Conservation (phyloP, 306 rosid genomes). For the Trichosanthes cucumerina region DNA sequence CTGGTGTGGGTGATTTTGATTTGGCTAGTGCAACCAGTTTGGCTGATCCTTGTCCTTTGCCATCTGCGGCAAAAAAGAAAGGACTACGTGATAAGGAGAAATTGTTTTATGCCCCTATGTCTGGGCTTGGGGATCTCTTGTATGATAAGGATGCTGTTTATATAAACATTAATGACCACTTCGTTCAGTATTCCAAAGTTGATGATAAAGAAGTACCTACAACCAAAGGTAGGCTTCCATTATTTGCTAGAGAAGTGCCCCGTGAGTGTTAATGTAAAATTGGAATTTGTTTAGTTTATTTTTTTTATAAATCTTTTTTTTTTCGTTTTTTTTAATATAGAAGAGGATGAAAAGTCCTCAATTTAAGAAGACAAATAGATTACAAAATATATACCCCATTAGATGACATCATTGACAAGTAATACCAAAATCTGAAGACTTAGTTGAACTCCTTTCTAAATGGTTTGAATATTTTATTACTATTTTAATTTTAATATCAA, state of each 20-base stretch:
- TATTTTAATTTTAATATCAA: background rate
- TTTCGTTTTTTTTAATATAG: too few species aligned
- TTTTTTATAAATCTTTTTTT: background rate
- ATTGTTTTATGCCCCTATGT: conserved; percentile 90
- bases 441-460: background rate
- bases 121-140: conserved; percentile 90
- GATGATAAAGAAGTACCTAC: conserved; percentile 42
- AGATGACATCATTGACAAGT: background rate
- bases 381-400: background rate
- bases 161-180: conserved; percentile 76
- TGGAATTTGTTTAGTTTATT: background rate
- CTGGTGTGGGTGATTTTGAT: conserved; percentile 86
- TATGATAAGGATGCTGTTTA: conserved; percentile 94
- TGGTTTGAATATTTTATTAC: background rate
- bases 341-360: background rate
- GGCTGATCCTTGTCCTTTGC: conserved; percentile 93
- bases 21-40: conserved; percentile 47
- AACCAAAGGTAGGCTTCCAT: conserved; percentile 36
- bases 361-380: background rate
- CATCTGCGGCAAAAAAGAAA: conserved; percentile 96
- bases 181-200: conserved; percentile 64
- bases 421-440: background rate
- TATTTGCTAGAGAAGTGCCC: background rate
- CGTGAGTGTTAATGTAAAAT: background rate
- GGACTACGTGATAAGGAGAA: conserved; percentile 92